A percentile compares a stretch with the other conserved stretches of the same genome.
Conservation (phyloP, 2,329 filamentous ascomycete species). For the Aspergillus caelatus region DNA sequence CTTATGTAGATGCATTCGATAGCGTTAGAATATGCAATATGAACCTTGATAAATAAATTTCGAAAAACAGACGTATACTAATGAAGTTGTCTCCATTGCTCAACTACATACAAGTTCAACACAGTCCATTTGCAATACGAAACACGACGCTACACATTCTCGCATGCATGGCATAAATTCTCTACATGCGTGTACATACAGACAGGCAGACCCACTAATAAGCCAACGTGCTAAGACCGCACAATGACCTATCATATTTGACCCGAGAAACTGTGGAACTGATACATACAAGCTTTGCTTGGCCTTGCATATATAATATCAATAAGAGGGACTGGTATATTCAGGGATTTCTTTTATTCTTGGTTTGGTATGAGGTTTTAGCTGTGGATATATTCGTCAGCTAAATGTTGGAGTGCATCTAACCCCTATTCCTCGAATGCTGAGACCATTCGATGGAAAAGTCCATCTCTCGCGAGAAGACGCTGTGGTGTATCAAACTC, state of each 20-base stretch:
- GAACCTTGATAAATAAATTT: neutral
- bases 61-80: neutral
- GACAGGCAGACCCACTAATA: neutral
- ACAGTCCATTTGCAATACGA: neutral
- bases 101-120: too few relatives aligned
- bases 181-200: neutral
- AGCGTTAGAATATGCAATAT: neutral
- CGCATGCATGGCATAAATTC: neutral
- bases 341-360: too few relatives aligned
- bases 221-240: neutral
- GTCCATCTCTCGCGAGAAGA: neutral
- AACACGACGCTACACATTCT: neutral
- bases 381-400: too few relatives aligned
- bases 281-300: neutral
- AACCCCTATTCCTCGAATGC: neutral
- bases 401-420: neutral
- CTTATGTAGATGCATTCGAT: neutral
- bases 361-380: too few relatives aligned
- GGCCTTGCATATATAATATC: too few relatives aligned
- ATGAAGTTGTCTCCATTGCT: too few relatives aligned
- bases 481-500: slow-evolving; percentile 3
- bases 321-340: too few relatives aligned
- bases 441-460: slow-evolving; percentile 2
- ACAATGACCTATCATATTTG: neutral
- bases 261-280: neutral